Percentiles rank a stretch among this genome's conserved stretches.
phyloP scores from a whole-genome alignment of 129 eudicot species.

The Logfia minima region DNA sequence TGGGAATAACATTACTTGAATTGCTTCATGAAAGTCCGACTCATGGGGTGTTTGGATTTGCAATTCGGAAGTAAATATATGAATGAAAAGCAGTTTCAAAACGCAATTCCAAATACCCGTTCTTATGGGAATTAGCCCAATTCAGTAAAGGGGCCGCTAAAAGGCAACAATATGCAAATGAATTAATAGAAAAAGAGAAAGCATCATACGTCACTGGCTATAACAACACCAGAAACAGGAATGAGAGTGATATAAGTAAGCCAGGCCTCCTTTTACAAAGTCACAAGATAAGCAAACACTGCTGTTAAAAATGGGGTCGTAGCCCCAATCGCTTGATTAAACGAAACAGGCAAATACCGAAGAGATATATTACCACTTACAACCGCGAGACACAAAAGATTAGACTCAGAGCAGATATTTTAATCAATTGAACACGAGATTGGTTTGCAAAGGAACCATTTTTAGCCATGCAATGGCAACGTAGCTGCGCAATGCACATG shows the following conservation, averaged over 20 bases:
- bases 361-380: slow-evolving; percentile 82
- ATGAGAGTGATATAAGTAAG: slow-evolving; percentile 59
- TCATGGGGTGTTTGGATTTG: no score
- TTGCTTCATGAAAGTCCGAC: no score
- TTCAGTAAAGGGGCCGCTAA: not conserved
- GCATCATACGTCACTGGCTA: slow-evolving; percentile 73
- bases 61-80: no score
- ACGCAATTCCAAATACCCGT: no score
- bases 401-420: slow-evolving; percentile 62
- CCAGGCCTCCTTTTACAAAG: slow-evolving; percentile 66
- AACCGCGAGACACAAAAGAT: slow-evolving; percentile 85
- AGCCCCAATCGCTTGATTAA: slow-evolving; percentile 83
- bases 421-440: slow-evolving; percentile 63
- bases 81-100: no score
- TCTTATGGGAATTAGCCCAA: no score
- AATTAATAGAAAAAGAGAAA: not conserved
- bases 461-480: slow-evolving; percentile 71
- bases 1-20: not conserved
- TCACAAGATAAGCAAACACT: slow-evolving; percentile 68
- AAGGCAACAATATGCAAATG: not conserved
- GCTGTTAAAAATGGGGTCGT: slow-evolving; percentile 87
- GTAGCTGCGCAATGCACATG: slow-evolving; percentile 74
- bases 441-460: slow-evolving; percentile 65
- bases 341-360: slow-evolving; percentile 70
- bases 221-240: slow-evolving; percentile 77